Conservation (phyloP, 208 protist genomes). For the Trypanosoma lewisi region DNA sequence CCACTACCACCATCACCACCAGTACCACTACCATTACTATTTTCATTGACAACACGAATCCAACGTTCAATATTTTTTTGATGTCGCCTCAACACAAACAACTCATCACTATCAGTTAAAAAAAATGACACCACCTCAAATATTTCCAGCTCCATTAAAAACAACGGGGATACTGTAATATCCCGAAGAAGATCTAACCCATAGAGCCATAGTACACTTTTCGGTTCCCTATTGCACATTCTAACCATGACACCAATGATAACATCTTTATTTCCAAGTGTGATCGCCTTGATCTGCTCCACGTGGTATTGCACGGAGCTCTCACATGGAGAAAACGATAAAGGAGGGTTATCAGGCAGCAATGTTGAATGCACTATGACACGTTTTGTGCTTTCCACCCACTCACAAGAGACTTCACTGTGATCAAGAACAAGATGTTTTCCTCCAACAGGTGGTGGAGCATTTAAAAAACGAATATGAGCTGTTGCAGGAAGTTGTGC, state of each 20-base stretch:
- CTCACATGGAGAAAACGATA: constrained; percentile 13
- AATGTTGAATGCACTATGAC: constrained; percentile 3
- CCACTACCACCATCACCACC: background rate
- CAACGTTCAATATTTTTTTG: constrained; percentile 19
- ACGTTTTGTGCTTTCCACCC: background rate
- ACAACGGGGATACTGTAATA: constrained; percentile 22
- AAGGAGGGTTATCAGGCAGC: constrained; percentile 13
- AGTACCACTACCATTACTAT: constrained; percentile 10
- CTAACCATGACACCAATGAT: constrained; percentile 26
- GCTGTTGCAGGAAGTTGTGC: constrained; percentile 31
- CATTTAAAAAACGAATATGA: constrained; percentile 9
- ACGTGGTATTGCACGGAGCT: background rate
- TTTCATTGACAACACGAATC: constrained; percentile 16
- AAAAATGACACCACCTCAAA: constrained; percentile 51
- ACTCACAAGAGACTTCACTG: background rate
- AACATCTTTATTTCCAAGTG: constrained; percentile 44
- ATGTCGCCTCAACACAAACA: constrained; percentile 34
- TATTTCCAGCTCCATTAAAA: constrained; percentile 49
- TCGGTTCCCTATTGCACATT: background rate
- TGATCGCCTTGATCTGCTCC: background rate
- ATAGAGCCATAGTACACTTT: constrained; percentile 52
- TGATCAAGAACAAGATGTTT: background rate
- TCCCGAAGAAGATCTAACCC: constrained; percentile 50
- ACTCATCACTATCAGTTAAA: constrained; percentile 45
- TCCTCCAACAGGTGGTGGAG: background rate